Evolutionary conservation across 495 filamentous ascomycete genomes (phyloP).

Genomic region (Tuber magnatum): DNA sequence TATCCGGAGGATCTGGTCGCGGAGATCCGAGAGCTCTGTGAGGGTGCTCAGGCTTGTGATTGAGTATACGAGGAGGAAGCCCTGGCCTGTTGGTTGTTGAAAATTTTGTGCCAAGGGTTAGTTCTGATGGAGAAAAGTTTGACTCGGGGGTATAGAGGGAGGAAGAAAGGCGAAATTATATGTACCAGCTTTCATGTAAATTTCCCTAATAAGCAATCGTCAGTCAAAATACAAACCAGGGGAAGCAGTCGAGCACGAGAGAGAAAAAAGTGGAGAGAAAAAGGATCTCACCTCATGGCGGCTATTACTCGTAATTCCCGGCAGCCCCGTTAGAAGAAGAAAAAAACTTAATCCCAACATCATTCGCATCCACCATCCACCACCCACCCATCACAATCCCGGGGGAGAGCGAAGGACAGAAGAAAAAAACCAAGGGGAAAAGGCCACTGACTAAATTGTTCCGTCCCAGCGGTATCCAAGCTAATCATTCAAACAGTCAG

Average conservation of each 20-base stretch:
- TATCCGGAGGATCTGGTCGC: conserved; percentile 93
- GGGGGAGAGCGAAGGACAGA: not conserved
- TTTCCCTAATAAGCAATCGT: conserved; percentile 53
- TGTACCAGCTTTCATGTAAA: conserved; percentile 78
- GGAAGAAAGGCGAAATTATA: conserved; percentile 9
- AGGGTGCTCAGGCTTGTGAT: conserved; percentile 84
- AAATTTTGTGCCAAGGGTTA: conserved; percentile 1
- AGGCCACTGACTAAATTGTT: conserved; percentile 81
- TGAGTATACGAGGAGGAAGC: conserved; percentile 94
- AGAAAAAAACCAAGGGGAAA: not conserved
- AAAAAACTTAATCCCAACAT: conserved; percentile 43
- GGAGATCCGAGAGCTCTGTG: conserved; percentile 75
- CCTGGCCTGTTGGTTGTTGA: conserved; percentile 59
- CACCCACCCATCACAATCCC: not conserved
- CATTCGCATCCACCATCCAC: conserved; percentile 5
- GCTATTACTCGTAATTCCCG: conserved; percentile 44
- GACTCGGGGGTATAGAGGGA: not conserved
- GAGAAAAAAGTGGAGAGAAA: conserved; percentile 16
- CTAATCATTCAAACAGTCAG: conserved; percentile 43
- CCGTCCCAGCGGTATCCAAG: conserved; percentile 92
- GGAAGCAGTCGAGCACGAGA: conserved; percentile 7
- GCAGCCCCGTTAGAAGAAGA: conserved; percentile 6
- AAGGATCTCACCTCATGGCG: conserved; percentile 58
- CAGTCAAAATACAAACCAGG: conserved; percentile 12
- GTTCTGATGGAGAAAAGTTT: conserved; percentile 7